Evolutionary conservation across 352 stramenopile species (phyloP).

Genomic region (Thalassiosira pacifica): DNA sequence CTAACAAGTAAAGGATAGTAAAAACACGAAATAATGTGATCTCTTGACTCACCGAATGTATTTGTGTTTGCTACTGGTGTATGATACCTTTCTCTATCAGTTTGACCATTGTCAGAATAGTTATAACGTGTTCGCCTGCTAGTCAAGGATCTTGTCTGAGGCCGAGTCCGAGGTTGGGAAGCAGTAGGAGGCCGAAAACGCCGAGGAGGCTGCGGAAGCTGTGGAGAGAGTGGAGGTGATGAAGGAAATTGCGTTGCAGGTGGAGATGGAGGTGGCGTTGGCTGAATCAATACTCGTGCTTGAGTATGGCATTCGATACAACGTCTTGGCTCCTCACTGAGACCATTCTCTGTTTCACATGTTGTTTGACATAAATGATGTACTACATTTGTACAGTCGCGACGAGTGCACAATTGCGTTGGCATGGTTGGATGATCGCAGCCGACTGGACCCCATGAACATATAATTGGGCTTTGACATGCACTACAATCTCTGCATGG

Average conservation of each 20-base stretch:
- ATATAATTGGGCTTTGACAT: background rate
- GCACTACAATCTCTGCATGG: background rate
- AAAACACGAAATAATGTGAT: slow-evolving; percentile 14
- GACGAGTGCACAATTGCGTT: slow-evolving; percentile 12
- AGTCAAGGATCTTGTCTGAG: slow-evolving; percentile 9
- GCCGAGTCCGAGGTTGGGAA: slow-evolving; percentile 7
- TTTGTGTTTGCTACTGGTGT: background rate
- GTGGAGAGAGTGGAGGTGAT: slow-evolving; percentile 8
- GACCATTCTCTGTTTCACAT: slow-evolving; percentile 9
- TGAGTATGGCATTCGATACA: slow-evolving; percentile 12
- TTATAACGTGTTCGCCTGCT: slow-evolving; percentile 8
- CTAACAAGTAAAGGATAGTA: slow-evolving; percentile 15
- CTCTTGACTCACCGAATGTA: background rate
- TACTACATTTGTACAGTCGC: slow-evolving; percentile 12
- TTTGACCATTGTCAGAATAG: slow-evolving; percentile 10
- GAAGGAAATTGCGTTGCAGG: slow-evolving; percentile 5
- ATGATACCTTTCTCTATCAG: background rate
- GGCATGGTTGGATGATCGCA: background rate
- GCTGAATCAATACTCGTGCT: slow-evolving; percentile 10
- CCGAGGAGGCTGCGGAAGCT: background rate
- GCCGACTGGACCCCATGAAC: background rate
- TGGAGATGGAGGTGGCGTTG: slow-evolving; percentile 1
- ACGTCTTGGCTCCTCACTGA: slow-evolving; percentile 5
- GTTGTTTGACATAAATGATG: slow-evolving; percentile 15
- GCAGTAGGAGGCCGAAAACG: slow-evolving; percentile 1